Conservation (phyloP, 352 stramenopile genomes). For the Globisporangium okanoganense region DNA sequence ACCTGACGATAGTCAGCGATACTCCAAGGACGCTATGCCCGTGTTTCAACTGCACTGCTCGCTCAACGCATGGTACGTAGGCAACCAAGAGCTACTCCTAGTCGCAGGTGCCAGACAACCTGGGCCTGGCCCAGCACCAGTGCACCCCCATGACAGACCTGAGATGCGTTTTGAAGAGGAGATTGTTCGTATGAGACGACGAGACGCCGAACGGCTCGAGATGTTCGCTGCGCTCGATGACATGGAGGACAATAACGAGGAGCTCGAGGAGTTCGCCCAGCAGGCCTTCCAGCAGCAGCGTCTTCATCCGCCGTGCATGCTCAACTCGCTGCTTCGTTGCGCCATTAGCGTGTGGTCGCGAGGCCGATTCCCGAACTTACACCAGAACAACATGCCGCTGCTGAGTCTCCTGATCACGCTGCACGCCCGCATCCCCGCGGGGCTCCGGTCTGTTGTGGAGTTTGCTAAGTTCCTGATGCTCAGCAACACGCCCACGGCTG, state of each 20-base stretch:
- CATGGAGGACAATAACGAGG: conserved; percentile 1
- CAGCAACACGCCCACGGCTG: conserved; percentile 30
- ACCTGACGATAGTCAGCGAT: not conserved
- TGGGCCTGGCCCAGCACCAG: too few species aligned
- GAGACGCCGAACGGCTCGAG: conserved; percentile 12
- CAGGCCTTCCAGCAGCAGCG: conserved; percentile 7
- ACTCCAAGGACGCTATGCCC: not conserved
- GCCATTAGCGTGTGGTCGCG: conserved; percentile 35
- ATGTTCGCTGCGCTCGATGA: conserved; percentile 13
- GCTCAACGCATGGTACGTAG: conserved; percentile 5
- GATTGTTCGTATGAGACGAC: conserved; percentile 17
- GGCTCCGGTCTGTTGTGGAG: conserved; percentile 58
- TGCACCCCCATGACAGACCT: not conserved
- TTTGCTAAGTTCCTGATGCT: conserved; percentile 59
- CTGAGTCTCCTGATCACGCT: conserved; percentile 33
- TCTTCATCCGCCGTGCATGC: conserved; percentile 10
- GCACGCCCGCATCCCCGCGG: conserved; percentile 26
- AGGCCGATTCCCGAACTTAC: conserved; percentile 35
- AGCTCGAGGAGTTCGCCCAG: not conserved
- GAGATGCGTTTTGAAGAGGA: conserved; percentile 4
- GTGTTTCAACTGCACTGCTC: conserved; percentile 19
- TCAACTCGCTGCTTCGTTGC: conserved; percentile 35
- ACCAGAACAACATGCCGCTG: conserved; percentile 20
- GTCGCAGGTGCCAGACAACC: not conserved
- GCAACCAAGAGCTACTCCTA: not conserved